A percentile compares a stretch with the other conserved stretches of the same genome.
These are phyloP conservation scores for Solanum boliviense DNA, from an alignment of 257 asterid genomes.

Conservation along the genomic window DNA sequence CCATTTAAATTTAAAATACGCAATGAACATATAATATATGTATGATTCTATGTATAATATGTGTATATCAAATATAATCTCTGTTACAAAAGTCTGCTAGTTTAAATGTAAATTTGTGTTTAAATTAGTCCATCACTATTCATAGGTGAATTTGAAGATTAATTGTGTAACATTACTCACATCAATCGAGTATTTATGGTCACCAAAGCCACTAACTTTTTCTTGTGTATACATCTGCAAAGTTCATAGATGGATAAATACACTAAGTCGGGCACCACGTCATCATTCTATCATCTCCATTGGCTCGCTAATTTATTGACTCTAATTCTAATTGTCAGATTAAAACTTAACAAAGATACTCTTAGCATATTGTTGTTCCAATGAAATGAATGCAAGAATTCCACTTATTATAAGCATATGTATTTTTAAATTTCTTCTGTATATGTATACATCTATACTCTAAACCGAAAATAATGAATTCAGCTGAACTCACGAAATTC, in stretches of 20 bases:
- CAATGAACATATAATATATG: too few relatives aligned
- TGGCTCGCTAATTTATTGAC: not conserved
- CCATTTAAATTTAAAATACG: too few relatives aligned
- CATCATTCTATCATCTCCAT: not conserved
- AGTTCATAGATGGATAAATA: not conserved
- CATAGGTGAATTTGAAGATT: not conserved
- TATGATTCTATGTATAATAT: not conserved
- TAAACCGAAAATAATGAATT: too few relatives aligned
- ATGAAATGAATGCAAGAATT: not conserved
- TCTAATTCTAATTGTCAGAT: rapidly evolving
- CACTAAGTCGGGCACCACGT: not conserved
- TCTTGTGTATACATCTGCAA: not conserved
- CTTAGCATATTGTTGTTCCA: not conserved
- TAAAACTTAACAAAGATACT: too few relatives aligned
- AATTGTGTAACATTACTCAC: not conserved
- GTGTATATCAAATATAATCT: too few relatives aligned
- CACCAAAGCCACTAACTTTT: not conserved
- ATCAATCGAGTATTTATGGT: not conserved
- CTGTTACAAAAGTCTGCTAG: not conserved
- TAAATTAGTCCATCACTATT: not conserved
- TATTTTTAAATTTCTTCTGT: too few relatives aligned
- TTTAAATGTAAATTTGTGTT: not conserved
- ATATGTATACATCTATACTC: too few relatives aligned
- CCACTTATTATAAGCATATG: too few relatives aligned
- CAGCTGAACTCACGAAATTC: not conserved